phyloP scores from a whole-genome alignment of 2,329 filamentous ascomycete genomes.

The Fragosphaeria purpurea region DNA sequence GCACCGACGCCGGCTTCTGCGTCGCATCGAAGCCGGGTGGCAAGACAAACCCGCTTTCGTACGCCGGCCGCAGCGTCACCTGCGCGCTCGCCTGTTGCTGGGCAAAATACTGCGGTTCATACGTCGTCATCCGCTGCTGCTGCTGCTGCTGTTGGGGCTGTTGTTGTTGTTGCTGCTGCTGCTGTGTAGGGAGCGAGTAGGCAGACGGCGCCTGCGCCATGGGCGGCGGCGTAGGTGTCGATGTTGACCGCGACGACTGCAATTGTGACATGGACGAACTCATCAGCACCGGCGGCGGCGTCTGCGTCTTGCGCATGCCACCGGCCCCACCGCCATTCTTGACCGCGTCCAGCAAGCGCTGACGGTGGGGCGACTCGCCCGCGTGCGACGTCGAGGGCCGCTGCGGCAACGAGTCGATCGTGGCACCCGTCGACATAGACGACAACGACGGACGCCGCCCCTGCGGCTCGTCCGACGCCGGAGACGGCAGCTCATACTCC shows the following conservation, averaged over 20 bases:
- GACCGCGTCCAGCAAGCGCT: constrained; percentile 34
- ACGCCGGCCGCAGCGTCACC: constrained; percentile 29
- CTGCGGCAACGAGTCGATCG: constrained; percentile 22
- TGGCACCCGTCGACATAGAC: constrained; percentile 9
- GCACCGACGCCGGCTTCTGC: constrained; percentile 18
- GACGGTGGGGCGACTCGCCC: constrained; percentile 41
- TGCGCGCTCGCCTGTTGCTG: constrained; percentile 24
- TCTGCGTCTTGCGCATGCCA: constrained; percentile 34
- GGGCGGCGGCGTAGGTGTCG: constrained; percentile 36
- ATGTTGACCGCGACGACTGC: constrained; percentile 15
- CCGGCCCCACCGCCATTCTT: constrained; percentile 17
- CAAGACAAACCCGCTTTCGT: constrained; percentile 32
- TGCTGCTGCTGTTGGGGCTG: not conserved
- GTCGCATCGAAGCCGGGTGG: constrained; percentile 26
- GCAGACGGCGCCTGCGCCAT: constrained; percentile 3
- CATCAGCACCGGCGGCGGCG: constrained; percentile 32
- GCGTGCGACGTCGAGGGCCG: constrained; percentile 41
- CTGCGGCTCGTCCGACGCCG: constrained; percentile 24
- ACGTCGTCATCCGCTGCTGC: constrained; percentile 23
- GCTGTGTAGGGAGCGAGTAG: constrained; percentile 2
- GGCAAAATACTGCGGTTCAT: constrained; percentile 33
- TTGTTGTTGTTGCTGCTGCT: constrained; percentile 10
- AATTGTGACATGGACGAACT: constrained; percentile 10
- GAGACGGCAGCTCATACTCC: constrained; percentile 48
- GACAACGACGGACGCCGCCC: constrained; percentile 14